A percentile compares a stretch with the other conserved stretches of the same genome.
Conservation (phyloP, 345 rosid genomes). For the Odontarrhena argentea region DNA sequence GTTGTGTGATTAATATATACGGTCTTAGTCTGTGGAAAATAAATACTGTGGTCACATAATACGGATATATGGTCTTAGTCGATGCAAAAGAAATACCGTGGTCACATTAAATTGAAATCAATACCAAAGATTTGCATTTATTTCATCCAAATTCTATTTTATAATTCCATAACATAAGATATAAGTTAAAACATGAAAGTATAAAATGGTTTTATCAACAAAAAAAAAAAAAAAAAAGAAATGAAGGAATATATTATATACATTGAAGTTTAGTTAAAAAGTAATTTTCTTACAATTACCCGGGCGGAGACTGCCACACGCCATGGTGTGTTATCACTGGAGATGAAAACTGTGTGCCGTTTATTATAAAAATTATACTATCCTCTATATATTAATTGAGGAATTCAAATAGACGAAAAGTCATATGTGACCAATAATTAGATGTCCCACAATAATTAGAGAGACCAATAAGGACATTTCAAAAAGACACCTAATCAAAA, state of each 20-base stretch:
- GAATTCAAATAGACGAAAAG: too few species aligned
- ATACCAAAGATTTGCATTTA: slow-evolving; percentile 12
- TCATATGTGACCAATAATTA: too few species aligned
- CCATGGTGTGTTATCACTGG: slow-evolving; percentile 2
- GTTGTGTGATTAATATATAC: too few species aligned
- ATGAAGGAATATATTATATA: too few species aligned
- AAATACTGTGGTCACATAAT: not conserved
- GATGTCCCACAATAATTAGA: too few species aligned
- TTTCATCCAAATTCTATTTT: not conserved
- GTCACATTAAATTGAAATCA: slow-evolving; percentile 21
- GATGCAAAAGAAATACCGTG: slow-evolving; percentile 6
- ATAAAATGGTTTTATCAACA: not conserved
- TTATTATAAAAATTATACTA: not conserved
- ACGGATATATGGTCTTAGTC: not conserved
- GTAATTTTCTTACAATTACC: not conserved
- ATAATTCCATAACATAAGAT: slow-evolving; percentile 3
- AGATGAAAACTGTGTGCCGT: slow-evolving; percentile 31
- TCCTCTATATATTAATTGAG: too few species aligned
- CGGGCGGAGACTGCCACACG: slow-evolving; percentile 10
- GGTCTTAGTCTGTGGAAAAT: too few species aligned
- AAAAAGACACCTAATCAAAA: too few species aligned
- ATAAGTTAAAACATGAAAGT: not conserved
- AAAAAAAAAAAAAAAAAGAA: too few species aligned
- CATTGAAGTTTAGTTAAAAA: slow-evolving; percentile 6
- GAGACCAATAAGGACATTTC: too few species aligned